These are phyloP conservation scores for Selaginella moellendorffii DNA, from an alignment of 75 land plant species.

Conservation along the genomic window DNA sequence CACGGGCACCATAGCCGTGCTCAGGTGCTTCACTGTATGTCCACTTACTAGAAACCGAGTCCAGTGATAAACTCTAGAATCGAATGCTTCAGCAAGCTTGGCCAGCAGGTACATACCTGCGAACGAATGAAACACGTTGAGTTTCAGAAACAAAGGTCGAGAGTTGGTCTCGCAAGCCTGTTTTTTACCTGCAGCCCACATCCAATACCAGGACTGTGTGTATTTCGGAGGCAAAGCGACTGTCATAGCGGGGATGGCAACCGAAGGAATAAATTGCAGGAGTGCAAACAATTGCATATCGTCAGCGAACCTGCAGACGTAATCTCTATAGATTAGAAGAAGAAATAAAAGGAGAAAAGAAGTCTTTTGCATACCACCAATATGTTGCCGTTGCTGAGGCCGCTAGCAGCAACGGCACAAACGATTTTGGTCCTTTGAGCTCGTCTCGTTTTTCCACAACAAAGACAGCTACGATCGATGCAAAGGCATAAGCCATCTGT, in stretches of 20 bases:
- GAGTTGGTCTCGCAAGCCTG: not conserved
- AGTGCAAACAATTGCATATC: not conserved
- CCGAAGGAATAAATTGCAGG: not conserved
- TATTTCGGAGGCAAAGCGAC: not conserved
- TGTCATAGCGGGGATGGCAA: not conserved
- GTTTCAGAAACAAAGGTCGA: not conserved
- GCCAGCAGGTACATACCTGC: conserved; percentile 86
- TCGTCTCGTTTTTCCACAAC: not conserved
- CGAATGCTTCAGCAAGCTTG: conserved; percentile 78
- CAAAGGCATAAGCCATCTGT: not conserved
- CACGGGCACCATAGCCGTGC: conserved; percentile 98
- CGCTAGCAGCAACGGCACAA: not conserved
- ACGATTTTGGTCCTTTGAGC: not conserved
- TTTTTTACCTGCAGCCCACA: not conserved
- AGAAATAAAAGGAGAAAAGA: not conserved
- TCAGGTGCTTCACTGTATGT: conserved; percentile 85
- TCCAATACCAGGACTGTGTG: not conserved
- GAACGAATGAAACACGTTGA: not conserved
- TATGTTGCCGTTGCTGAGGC: not conserved
- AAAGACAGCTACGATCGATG: not conserved
- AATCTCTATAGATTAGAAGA: too few relatives aligned
- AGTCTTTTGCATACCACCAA: not conserved
- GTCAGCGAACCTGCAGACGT: not conserved
- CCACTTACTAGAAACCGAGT: conserved; percentile 80
- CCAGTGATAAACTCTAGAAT: conserved; percentile 62